These are phyloP conservation scores for Houttuynia cordata DNA, from an alignment of 164 flowering plant genomes.

Conservation along the genomic window DNA sequence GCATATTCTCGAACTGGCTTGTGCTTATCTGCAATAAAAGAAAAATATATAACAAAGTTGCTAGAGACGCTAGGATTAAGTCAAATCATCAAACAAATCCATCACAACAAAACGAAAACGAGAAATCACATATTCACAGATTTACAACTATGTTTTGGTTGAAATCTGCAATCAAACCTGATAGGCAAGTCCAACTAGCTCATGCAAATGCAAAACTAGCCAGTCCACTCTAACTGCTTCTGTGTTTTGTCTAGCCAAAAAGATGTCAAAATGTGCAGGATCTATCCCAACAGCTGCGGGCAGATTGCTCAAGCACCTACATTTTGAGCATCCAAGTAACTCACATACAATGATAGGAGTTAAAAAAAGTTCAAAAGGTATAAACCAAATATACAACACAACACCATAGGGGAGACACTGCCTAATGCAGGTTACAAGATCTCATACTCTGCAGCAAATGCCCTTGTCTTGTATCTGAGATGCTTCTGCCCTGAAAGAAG, in stretches of 20 bases:
- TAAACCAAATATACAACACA: neutral
- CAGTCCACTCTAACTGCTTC: slow-evolving; percentile 40
- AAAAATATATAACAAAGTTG: neutral
- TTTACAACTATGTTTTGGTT: neutral
- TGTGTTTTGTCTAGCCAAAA: slow-evolving; percentile 50
- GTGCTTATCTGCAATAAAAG: slow-evolving; percentile 63
- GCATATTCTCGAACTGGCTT: slow-evolving; percentile 86
- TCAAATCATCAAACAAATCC: neutral
- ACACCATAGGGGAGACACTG: neutral
- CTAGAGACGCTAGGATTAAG: neutral
- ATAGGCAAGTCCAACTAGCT: slow-evolving; percentile 85
- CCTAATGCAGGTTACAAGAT: neutral
- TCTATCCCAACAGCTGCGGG: slow-evolving; percentile 79
- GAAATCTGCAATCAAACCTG: slow-evolving; percentile 41
- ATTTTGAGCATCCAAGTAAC: neutral
- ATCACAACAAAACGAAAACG: neutral
- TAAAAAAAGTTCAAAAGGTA: neutral
- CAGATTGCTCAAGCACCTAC: slow-evolving; percentile 78
- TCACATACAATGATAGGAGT: neutral
- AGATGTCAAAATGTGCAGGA: slow-evolving; percentile 82
- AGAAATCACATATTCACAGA: no score
- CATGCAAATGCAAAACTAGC: slow-evolving; percentile 80
- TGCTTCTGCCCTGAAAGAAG: slow-evolving; percentile 40
- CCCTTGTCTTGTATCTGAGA: slow-evolving; percentile 86
- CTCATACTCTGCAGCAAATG: slow-evolving; percentile 97